These are phyloP conservation scores for Globisporangium paddicum DNA, from an alignment of 352 stramenopile species.

Conservation along the genomic window DNA sequence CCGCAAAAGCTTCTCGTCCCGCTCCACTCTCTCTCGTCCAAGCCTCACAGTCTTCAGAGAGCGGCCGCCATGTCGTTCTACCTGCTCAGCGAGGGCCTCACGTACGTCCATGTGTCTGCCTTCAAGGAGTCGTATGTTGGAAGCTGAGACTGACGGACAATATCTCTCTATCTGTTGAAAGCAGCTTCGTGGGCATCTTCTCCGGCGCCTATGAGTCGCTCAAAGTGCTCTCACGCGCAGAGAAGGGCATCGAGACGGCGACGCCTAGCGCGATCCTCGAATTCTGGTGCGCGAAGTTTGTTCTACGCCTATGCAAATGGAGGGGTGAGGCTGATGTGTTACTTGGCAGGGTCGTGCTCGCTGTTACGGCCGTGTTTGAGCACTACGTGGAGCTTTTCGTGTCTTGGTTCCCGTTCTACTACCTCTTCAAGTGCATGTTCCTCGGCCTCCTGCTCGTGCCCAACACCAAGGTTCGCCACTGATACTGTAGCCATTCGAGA, in stretches of 20 bases:
- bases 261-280: constrained; percentile 50
- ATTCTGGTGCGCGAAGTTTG: constrained; percentile 36
- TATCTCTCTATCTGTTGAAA: not conserved
- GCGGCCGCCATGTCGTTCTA: constrained; percentile 53
- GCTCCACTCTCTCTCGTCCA: not conserved
- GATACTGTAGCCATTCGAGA: not conserved
- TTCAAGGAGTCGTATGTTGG: not conserved
- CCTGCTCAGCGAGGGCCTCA: constrained; percentile 62
- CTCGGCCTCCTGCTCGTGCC: constrained; percentile 52
- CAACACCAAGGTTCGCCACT: constrained; percentile 38
- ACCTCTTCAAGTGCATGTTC: constrained; percentile 65
- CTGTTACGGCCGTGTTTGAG: constrained; percentile 45
- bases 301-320: no score
- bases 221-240: constrained; percentile 52
- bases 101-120: constrained; percentile 22
- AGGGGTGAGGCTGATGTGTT: not conserved
- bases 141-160: not conserved
- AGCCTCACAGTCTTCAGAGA: not conserved
- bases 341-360: constrained; percentile 48
- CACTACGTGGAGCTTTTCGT: constrained; percentile 69
- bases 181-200: constrained; percentile 53
- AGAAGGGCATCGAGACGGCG: constrained; percentile 47
- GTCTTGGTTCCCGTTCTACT: constrained; percentile 77
- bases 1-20: not conserved
- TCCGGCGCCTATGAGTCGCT: constrained; percentile 66